A percentile compares a stretch with the other conserved stretches of the same genome.
Conservation (phyloP, 352 stramenopile genomes). For the Vaucheria bursata region DNA sequence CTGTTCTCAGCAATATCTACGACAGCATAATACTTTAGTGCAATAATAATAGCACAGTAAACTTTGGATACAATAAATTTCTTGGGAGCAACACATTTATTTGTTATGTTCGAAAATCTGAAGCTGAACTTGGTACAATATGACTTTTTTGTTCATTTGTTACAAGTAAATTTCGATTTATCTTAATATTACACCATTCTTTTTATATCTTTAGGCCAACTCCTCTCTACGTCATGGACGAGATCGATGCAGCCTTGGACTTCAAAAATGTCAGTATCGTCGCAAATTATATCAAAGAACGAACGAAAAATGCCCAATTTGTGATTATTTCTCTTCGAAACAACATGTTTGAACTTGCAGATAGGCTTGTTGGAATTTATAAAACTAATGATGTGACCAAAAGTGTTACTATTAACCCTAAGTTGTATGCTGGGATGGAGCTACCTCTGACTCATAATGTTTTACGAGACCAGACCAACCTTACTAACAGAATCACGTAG, state of each 20-base stretch:
- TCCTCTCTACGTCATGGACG: slow-evolving; percentile 96
- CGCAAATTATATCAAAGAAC: slow-evolving; percentile 99
- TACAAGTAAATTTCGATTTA: slow-evolving; percentile 5
- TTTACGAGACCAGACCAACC: too few species aligned
- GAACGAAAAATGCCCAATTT: slow-evolving; percentile 97
- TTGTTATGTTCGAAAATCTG: too few species aligned
- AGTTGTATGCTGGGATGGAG: slow-evolving; percentile 50
- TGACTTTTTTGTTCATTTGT: too few species aligned
- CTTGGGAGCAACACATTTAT: neutral
- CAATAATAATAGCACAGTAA: too few species aligned
- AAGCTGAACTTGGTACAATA: too few species aligned
- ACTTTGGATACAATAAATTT: too few species aligned
- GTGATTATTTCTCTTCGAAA: slow-evolving; percentile 99
- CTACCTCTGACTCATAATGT: too few species aligned
- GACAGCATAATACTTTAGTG: too few species aligned
- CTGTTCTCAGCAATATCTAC: too few species aligned
- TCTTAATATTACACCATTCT: slow-evolving; percentile 9
- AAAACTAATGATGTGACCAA: slow-evolving; percentile 99
- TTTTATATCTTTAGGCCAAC: too few species aligned
- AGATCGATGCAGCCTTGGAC: slow-evolving; percentile 80
- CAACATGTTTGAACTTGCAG: slow-evolving; percentile 99
- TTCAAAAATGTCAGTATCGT: slow-evolving; percentile 99
- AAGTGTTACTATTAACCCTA: slow-evolving; percentile 97
- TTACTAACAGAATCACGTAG: too few species aligned
- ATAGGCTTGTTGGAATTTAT: slow-evolving; percentile 98